Base-by-base conservation (phyloP, 108 stramenopile genomes). In the Cyclostephanos tholiformis region DNA sequence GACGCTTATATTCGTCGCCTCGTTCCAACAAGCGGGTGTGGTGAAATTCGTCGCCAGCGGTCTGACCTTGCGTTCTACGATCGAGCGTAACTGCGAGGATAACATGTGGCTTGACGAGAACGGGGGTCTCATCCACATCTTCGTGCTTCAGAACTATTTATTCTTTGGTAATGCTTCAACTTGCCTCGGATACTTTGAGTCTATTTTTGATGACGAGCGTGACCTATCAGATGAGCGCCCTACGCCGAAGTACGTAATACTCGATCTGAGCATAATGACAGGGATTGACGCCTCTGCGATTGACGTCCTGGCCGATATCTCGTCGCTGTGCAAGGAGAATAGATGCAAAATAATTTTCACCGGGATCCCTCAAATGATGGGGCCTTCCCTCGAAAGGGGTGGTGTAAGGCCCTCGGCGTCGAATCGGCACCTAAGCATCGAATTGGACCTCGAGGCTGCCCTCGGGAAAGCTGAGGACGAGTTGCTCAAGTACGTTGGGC, bases 81-180 rank as follows among this genome's bases (percentile, higher is more conserved):
- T 91, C 60, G 90, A 94, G 66, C 69, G 93, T 20, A 76, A 81
- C 20, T 57, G 77, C 2, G 69, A 66, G 26, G 76, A 86, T 35
- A 79, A 74, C 19, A 65, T 67, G 2, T 91, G 90, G 90, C 77
- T 94, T 59, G 86, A 91, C 59, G 63, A 82, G n/a, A 69, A 94
- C 66, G 90, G 85, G 16, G 89, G 89, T 59, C 52, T 80, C 19
- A 87, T 91, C 30, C 92, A 91, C 41, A 67, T 91, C 4, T 59
- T 93, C 14, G 85, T 91, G 2, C 71, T 93, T 22, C 92, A 93
- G 65, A 91, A 88, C 57, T 93, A 91, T 67, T 74, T 93, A 14
- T 94, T 91, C 66, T 94, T 94, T 67, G 93, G 93, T 17, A 94
- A 94, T 73, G 89, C 90, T 6, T 72, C 71, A 2, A 85, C 90